Base-by-base conservation (phyloP, 2,329 filamentous ascomycete species). In the Cordyceps militaris region DNA sequence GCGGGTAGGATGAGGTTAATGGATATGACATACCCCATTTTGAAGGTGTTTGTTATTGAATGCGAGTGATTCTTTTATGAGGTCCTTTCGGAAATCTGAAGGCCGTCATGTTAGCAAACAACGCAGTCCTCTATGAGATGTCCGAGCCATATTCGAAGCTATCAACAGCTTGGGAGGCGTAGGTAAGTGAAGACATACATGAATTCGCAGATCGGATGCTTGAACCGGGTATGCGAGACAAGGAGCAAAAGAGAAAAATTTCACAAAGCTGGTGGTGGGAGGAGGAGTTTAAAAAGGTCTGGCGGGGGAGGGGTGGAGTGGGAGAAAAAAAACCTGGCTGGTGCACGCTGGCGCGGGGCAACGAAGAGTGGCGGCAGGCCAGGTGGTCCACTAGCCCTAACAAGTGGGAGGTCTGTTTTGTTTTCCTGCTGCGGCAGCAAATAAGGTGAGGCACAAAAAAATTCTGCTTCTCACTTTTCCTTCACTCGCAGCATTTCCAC, bases 171-270 rank as follows among this genome's bases (percentile, higher is more conserved):
- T 4, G 28, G 9, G 30, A 59, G 21, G 23, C 60, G 2, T 26
- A 14, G 55, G 58, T 24, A 21, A 57, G 46, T 40, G 52, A 44
- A 59, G 56, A 61, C 52, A 68, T 69, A 57, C 70, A 71, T 70
- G 69, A 68, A 72, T 66, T 72, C 71, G 71, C 71, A 73, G 71
- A 66, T 71, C 70, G 71, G 71, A 72, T 72, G 71, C 71, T 73
- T 73, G 71, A 73, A 73, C 71, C 71, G 69, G 71, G 71, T 74
- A 73, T 74, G 71, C 71, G 70, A 71, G 71, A 73, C 71, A 68
- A 73, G 65, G 71, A 73, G 69, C 68, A 67, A 65, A 71, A 70
- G 67, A 63, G 63, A 66, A 69, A 72, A 70, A 68, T 63, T 65
- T 63, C 63, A n/a, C 49, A 67, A 71, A 67, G 64, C 61, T 61